Base-by-base conservation (phyloP, 1,139 yeast species). In the Saccharomyces hybrid region DNA sequence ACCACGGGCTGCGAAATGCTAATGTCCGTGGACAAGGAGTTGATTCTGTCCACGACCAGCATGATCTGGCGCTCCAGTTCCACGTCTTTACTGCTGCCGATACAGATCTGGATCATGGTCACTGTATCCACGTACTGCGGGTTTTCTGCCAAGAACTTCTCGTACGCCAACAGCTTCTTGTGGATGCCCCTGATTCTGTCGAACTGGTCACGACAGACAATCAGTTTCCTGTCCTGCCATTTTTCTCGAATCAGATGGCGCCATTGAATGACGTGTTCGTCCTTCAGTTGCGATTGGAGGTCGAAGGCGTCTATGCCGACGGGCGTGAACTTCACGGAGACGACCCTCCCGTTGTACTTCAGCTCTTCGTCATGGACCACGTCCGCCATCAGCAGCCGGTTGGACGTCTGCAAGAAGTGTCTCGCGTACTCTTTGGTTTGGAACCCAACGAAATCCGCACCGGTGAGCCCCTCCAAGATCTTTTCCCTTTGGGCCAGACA, bases 391-490 rank as follows among this genome's bases (percentile, higher is more conserved):
- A 95, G 73, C 50, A 95, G 75, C 56, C 97, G 77, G 61, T 87
- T 88, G 64, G 96, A 86, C 3, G 98, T 90, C 71, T 91, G 97
- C 58, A 87, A 73, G 70, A 95, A 95, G 71, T 93, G 99, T 64
- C 96, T 82, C 26, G 91, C 95, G 63, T 91, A 93, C 69, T 93
- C 99, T 34, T 84, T 84, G 9, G 95, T 90, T 70, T 93, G 99
- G 75, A 93, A 91, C 1, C 93, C 84, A 50, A 95, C 80, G 56
- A 87, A 81, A 64, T 90, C 88, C 2, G 98, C 91, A 3, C 96
- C 98, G 49, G 95, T 74, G 75, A 93, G 79, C 12, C 99, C 99
- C 59, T 81, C 79, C 26, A 95, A 75, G 21, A 95, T 77, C 29
- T 80, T 81, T 54, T 81, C 83, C 64, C 99, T 78, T 66, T 89